phyloP scores from a whole-genome alignment of 2,329 filamentous ascomycete genomes.

The Colletotrichum lindemuthianum region DNA sequence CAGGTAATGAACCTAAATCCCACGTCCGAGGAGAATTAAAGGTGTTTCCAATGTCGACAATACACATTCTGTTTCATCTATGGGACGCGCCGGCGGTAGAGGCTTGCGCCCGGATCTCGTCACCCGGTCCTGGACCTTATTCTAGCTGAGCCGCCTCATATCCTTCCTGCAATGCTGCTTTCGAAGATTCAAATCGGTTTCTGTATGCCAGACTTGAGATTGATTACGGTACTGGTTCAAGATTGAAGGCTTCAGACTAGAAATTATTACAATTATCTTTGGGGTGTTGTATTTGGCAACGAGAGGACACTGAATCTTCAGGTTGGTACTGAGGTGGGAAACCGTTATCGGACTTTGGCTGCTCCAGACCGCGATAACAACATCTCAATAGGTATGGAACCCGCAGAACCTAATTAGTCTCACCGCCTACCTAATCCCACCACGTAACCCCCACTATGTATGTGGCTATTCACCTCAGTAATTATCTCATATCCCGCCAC shows the following conservation, averaged over 20 bases:
- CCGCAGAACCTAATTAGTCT: not conserved
- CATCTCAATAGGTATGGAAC: constrained; percentile 31
- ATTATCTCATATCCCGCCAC: constrained; percentile 28
- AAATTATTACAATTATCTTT: too few relatives aligned
- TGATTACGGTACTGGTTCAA: too few relatives aligned
- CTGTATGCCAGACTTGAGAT: too few relatives aligned
- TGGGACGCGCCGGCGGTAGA: constrained; percentile 12
- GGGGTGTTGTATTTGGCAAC: too few relatives aligned
- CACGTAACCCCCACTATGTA: constrained; percentile 15
- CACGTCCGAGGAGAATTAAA: too few relatives aligned
- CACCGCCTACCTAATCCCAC: constrained; percentile 23
- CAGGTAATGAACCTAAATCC: not conserved
- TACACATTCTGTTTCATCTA: not conserved
- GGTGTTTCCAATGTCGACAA: too few relatives aligned
- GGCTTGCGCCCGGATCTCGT: constrained; percentile 29
- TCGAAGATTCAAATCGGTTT: not conserved
- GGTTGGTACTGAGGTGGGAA: too few relatives aligned
- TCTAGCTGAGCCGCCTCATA: constrained; percentile 9
- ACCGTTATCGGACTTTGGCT: constrained; percentile 23
- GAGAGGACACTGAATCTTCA: not conserved
- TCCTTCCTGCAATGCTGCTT: not conserved
- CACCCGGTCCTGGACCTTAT: constrained; percentile 17
- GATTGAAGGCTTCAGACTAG: too few relatives aligned
- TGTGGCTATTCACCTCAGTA: constrained; percentile 19
- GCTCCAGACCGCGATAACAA: constrained; percentile 29